A percentile compares a stretch with the other conserved stretches of the same genome.
These are phyloP conservation scores for Phoma sp. DNA, from an alignment of 2,329 filamentous ascomycete species.

Conservation along the genomic window DNA sequence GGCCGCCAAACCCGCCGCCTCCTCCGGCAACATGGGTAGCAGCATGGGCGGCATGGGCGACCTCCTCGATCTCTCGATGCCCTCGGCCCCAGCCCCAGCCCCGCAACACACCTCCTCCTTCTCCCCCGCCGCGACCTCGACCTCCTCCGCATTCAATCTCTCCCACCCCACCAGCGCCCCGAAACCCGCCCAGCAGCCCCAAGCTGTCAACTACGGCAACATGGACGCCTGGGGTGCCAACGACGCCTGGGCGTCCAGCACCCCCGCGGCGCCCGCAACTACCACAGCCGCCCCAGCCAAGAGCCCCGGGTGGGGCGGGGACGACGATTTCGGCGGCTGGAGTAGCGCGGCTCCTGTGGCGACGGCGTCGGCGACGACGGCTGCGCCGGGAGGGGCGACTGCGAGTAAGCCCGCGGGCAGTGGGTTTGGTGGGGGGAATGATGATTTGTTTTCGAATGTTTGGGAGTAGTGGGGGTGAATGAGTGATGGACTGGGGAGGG, in stretches of 20 bases:
- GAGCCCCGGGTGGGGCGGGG: constrained; percentile 63
- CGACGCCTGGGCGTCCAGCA: constrained; percentile 79
- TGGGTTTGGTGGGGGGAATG: constrained; percentile 60
- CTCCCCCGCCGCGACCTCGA: constrained; percentile 35
- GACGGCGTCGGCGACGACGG: constrained; percentile 48
- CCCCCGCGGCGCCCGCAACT: constrained; percentile 55
- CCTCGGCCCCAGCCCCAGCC: constrained; percentile 31
- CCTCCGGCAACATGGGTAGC: constrained; percentile 39
- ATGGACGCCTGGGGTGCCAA: constrained; percentile 82
- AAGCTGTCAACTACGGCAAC: constrained; percentile 50
- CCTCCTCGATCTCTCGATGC: constrained; percentile 73
- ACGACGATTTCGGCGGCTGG: constrained; percentile 97
- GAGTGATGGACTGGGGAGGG: too few relatives aligned
- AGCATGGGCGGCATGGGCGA: constrained; percentile 63
- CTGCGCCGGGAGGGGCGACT: neutral
- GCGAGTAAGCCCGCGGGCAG: constrained; percentile 55
- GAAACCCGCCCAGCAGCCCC: constrained; percentile 33
- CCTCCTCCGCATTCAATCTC: constrained; percentile 67
- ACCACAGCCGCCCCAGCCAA: constrained; percentile 47
- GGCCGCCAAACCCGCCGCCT: constrained; percentile 51
- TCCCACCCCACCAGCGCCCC: constrained; percentile 20
- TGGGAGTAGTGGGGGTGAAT: constrained; percentile 68
- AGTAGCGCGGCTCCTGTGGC: constrained; percentile 73
- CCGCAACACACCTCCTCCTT: constrained; percentile 13
- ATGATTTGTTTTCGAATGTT: constrained; percentile 94